Evolutionary conservation across 2,329 filamentous ascomycete species (phyloP).

Genomic region (Chaetomiaceae sp.): DNA sequence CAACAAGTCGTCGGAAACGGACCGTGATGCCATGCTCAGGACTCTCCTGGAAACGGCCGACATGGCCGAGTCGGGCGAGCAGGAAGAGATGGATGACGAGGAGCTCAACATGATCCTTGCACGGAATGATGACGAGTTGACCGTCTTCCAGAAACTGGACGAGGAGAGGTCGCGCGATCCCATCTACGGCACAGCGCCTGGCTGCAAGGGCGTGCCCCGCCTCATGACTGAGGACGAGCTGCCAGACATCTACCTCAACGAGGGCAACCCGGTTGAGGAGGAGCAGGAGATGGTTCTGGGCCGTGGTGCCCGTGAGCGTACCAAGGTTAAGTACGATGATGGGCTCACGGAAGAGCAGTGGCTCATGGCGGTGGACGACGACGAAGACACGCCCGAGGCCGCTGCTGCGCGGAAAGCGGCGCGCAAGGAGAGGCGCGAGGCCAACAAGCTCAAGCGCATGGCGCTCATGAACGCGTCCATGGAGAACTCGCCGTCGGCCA

Average conservation of each 20-base stretch:
- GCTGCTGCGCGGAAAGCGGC: slow-evolving; percentile 88
- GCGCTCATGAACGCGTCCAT: slow-evolving; percentile 32
- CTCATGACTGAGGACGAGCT: slow-evolving; percentile 84
- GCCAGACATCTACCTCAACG: slow-evolving; percentile 88
- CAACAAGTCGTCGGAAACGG: slow-evolving; percentile 97
- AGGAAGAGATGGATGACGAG: slow-evolving; percentile 98
- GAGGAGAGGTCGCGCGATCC: slow-evolving; percentile 63
- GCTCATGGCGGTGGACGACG: slow-evolving; percentile 95
- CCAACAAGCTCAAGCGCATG: slow-evolving; percentile 65
- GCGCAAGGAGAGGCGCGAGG: slow-evolving; percentile 72
- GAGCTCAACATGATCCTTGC: slow-evolving; percentile 94
- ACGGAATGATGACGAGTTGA: slow-evolving; percentile 75
- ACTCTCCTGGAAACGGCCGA: slow-evolving; percentile 85
- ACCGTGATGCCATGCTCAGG: slow-evolving; percentile 93
- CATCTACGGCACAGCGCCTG: slow-evolving; percentile 64
- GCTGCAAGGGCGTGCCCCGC: slow-evolving; percentile 64
- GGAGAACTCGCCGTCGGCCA: slow-evolving; percentile 73
- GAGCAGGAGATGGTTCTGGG: slow-evolving; percentile 70
- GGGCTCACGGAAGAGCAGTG: slow-evolving; percentile 98
- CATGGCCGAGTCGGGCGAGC: slow-evolving; percentile 63
- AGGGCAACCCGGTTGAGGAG: slow-evolving; percentile 80
- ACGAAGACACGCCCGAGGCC: slow-evolving; percentile 89
- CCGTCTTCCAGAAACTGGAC: slow-evolving; percentile 77
- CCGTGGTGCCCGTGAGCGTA: slow-evolving; percentile 91
- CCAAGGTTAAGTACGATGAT: slow-evolving; percentile 91